Evolutionary conservation across 352 stramenopile species (phyloP).

Genomic region (Phytophthora citrophthora): DNA sequence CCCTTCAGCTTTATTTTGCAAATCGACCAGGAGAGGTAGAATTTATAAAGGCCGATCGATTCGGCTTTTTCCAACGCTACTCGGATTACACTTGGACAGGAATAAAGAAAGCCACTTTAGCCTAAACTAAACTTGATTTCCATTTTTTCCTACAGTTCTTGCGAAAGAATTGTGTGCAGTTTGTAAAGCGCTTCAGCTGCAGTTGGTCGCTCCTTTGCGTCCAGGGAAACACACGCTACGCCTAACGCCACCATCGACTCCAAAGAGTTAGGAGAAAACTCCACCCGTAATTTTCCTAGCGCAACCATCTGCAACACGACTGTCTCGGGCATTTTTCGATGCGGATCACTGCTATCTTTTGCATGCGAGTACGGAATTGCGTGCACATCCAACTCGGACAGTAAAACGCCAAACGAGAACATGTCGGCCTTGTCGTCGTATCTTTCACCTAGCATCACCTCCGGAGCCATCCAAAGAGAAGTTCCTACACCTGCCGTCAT

Average conservation of each 20-base stretch:
- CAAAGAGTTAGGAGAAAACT: slow-evolving; percentile 33
- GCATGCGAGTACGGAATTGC: slow-evolving; percentile 31
- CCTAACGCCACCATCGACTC: slow-evolving; percentile 22
- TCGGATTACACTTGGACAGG: background rate
- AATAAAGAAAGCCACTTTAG: background rate
- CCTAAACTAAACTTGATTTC: too few species aligned
- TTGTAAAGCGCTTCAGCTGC: slow-evolving; percentile 19
- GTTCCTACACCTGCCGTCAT: slow-evolving; percentile 43
- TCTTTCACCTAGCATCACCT: slow-evolving; percentile 27
- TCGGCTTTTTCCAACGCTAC: too few species aligned
- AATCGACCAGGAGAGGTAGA: too few species aligned
- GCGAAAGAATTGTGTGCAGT: slow-evolving; percentile 16
- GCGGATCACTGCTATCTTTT: slow-evolving; percentile 8
- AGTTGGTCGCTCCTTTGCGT: slow-evolving; percentile 33
- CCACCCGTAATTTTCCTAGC: slow-evolving; percentile 24
- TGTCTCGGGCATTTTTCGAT: slow-evolving; percentile 6
- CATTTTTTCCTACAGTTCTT: slow-evolving; percentile 7
- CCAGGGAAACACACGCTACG: slow-evolving; percentile 19
- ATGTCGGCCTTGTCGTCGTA: slow-evolving; percentile 26
- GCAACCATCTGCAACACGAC: slow-evolving; percentile 30
- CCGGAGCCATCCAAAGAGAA: slow-evolving; percentile 38
- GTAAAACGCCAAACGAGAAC: slow-evolving; percentile 19
- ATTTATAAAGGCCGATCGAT: too few species aligned
- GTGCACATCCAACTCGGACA: slow-evolving; percentile 36
- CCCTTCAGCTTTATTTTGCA: too few species aligned